phyloP scores from a whole-genome alignment of 495 filamentous ascomycete genomes.

The Gamarada debralockiae region DNA sequence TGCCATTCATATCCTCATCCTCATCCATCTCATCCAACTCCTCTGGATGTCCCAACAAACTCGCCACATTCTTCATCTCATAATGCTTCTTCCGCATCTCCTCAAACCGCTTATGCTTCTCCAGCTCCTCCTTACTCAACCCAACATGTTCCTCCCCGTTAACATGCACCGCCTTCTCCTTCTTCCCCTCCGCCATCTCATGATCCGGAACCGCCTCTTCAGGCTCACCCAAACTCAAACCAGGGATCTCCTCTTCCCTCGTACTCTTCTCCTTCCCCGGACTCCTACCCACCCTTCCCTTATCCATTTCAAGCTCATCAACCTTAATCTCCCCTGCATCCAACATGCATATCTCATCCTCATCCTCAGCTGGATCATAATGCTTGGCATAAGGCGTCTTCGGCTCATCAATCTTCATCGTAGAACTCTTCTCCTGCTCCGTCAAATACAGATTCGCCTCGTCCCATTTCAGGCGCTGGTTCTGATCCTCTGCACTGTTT shows the following conservation, averaged over 20 bases:
- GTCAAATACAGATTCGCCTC: slow-evolving; percentile 95
- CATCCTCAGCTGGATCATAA: slow-evolving; percentile 87
- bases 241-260: slow-evolving; percentile 80
- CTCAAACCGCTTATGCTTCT: slow-evolving; percentile 90
- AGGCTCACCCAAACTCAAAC: slow-evolving; percentile 89
- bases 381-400: slow-evolving; percentile 93
- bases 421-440: slow-evolving; percentile 89
- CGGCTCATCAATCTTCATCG: slow-evolving; percentile 98
- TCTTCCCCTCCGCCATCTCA: slow-evolving; percentile 27
- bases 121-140: slow-evolving; percentile 70
- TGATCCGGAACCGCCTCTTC: slow-evolving; percentile 66
- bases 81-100: slow-evolving; percentile 91
- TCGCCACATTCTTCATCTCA: slow-evolving; percentile 95
- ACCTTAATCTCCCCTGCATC: slow-evolving; percentile 57
- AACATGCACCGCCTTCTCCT: slow-evolving; percentile 59
- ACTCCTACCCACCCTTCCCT: slow-evolving; percentile 28
- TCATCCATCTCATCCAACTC: slow-evolving; percentile 45
- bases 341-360: slow-evolving; percentile 60
- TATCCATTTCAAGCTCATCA: slow-evolving; percentile 67
- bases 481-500: slow-evolving; percentile 47
- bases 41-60: slow-evolving; percentile 71
- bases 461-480: slow-evolving; percentile 89
- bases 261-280: slow-evolving; percentile 23
- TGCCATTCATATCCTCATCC: slow-evolving; percentile 34
- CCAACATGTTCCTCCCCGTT: slow-evolving; percentile 52